Evolutionary conservation across 495 filamentous ascomycete genomes (phyloP), one percentile per base, ranked within the genome.

Genomic region (Xylaria palmicola): DNA sequence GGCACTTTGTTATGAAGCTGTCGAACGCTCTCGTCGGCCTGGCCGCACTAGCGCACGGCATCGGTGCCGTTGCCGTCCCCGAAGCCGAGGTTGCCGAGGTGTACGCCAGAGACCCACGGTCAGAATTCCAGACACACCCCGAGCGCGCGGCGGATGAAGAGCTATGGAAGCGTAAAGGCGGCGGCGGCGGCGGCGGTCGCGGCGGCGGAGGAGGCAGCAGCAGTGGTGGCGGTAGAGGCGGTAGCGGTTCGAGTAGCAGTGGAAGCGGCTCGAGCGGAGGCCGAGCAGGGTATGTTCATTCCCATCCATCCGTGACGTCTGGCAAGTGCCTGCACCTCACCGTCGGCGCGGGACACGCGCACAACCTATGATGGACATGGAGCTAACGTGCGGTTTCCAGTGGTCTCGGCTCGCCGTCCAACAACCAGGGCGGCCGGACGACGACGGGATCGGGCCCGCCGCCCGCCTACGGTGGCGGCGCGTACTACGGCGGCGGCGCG

Each of bases 401-500:
- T 44, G 51, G 54, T 45, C 55, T 58, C 51, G 67, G 70, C 40
- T 72, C 71, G 3, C 65, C 73, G 8, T 68, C 64, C 8, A 84
- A 77, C 63, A 87, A 83, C 57, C 44, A 72, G 32, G 92, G 91
- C 56, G 91, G 91, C 36, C 63, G 76, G 17, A 87, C 88, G n/a
- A 81, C 67, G 12, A 76, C 75, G 34, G 90, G 91, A 40, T 88
- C 84, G n/a, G 88, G 89, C 3, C 72, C 81, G 12, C 63, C 71
- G 9, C 85, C 86, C 0, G 65, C 68, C 2, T 90, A 85, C 67
- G 88, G 88, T 32, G 85, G 88, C 7, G 87, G 88, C 8, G 66
- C 68, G 32, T 95, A 85, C 73, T 97, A 96, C 63, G 85, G 86
- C 40, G 93, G 94, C 34, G 94, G 94, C 37, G 83, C 90, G 0